phyloP scores from a whole-genome alignment of 768 basidiomycete genomes.

The Russula sp. region DNA sequence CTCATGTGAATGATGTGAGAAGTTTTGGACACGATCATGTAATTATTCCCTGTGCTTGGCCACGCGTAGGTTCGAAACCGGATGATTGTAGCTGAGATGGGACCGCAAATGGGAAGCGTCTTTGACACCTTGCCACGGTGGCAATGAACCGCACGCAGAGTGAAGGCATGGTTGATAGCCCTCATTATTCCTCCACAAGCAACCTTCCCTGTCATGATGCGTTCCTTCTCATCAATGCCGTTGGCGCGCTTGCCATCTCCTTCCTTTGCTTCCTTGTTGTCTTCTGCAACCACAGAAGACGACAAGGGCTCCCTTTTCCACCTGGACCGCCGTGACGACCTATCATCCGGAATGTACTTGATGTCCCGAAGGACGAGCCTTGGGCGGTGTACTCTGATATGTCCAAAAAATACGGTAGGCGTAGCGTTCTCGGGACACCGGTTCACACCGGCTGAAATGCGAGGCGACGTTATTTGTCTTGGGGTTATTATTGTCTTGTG shows the following conservation, averaged over 20 bases:
- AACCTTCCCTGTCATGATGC: background rate
- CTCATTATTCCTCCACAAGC: background rate
- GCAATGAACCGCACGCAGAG: too few relatives aligned
- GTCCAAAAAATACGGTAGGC: constrained; percentile 5
- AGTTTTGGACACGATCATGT: background rate
- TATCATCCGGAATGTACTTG: constrained; percentile 5
- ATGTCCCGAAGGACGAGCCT: constrained; percentile 1
- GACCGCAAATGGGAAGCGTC: too few relatives aligned
- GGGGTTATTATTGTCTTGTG: constrained; percentile 48
- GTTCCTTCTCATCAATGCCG: background rate
- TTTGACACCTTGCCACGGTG: too few relatives aligned
- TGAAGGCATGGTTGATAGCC: too few relatives aligned
- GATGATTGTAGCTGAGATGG: background rate
- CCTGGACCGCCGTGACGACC: background rate
- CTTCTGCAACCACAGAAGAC: background rate
- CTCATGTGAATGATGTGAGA: background rate
- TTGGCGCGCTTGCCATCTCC: background rate
- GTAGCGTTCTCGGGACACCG: background rate
- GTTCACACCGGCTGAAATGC: background rate
- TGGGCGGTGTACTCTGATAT: background rate
- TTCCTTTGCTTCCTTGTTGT: background rate
- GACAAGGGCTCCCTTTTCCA: constrained; percentile 11
- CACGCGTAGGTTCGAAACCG: background rate
- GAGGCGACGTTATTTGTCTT: constrained; percentile 25
- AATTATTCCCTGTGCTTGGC: background rate